Percentiles rank a stretch among this genome's conserved stretches.
Conservation (phyloP, 768 basidiomycete species). For the Tephrocybe sp. region DNA sequence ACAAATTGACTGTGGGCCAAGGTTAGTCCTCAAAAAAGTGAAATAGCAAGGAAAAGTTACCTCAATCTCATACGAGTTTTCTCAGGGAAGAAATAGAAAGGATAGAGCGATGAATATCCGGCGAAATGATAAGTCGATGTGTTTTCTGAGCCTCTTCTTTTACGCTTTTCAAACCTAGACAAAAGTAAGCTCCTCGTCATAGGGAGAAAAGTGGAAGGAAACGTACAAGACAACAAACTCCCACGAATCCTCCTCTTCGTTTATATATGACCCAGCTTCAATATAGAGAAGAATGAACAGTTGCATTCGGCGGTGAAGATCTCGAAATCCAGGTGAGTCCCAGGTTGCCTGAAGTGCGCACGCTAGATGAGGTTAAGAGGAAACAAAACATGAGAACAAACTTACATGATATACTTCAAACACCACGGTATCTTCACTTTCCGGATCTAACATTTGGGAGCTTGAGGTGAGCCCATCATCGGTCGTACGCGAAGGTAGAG, state of each 20-base stretch:
- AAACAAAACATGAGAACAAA: slow-evolving; percentile 6
- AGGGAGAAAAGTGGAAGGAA: not conserved
- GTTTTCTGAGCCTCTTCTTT: slow-evolving; percentile 48
- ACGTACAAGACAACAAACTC: slow-evolving; percentile 88
- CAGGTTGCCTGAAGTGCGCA: slow-evolving; percentile 81
- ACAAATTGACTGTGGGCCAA: slow-evolving; percentile 80
- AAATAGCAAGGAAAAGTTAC: slow-evolving; percentile 35
- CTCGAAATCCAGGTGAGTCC: slow-evolving; percentile 83
- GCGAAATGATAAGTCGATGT: slow-evolving; percentile 83
- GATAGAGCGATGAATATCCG: slow-evolving; percentile 93
- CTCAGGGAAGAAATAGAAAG: slow-evolving; percentile 96
- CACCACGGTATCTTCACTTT: slow-evolving; percentile 61
- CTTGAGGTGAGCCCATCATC: slow-evolving; percentile 57
- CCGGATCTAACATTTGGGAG: slow-evolving; percentile 39
- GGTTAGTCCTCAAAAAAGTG: slow-evolving; percentile 6
- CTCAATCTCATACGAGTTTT: slow-evolving; percentile 84
- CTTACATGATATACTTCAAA: slow-evolving; percentile 92
- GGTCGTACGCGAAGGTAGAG: slow-evolving; percentile 35
- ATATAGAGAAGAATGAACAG: slow-evolving; percentile 93
- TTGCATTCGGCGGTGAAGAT: slow-evolving; percentile 92
- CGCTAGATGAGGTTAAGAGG: not conserved
- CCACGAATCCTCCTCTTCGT: slow-evolving; percentile 92
- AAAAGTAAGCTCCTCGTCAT: not conserved
- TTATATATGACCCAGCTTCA: slow-evolving; percentile 93
- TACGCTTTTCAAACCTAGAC: slow-evolving; percentile 81